Base-by-base conservation (phyloP, 345 rosid genomes). In the Anastatica hierochuntica region DNA sequence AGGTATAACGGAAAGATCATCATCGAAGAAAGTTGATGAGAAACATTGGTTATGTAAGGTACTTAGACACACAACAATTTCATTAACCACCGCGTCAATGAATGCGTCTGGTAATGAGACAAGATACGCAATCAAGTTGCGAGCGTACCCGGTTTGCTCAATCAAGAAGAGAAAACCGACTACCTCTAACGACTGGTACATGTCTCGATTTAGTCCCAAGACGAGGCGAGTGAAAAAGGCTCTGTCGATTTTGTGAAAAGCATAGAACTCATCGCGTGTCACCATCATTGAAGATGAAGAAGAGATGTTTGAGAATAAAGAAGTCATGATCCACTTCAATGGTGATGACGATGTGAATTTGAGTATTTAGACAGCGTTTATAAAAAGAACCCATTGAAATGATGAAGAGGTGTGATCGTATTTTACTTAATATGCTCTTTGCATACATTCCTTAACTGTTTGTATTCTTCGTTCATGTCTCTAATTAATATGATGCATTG, bases 201-300 rank as follows among this genome's bases (percentile, higher is more conserved):
- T 67, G 58, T 79, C 77, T 15, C 79, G 78, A 40, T 54, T 35
- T 10, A 88, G 80, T 11, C 1, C 11, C 38, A 63, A 21, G 27
- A 73, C 73, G 0, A 88, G 79, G 30, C 82, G 62, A 3, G 34
- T 11, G 71, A 69, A 88, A 1, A 82, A 58, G 4, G 0, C 2
- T 27, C 94, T 68, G 18, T 88, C 96, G 12, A 70, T 74, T 17
- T 4, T 63, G 62, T 88, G 82, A 43, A 84, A 88, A 1, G 56
- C 4, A n/a, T 52, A 40, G 57, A 80, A 63, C 39, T 80, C 74
- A 16, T 77, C 67, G 3, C 52, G 60, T 14, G 74, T 52, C 2
- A 78, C 5, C 1, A 0, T 18, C 8, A 20, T 2, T 12, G 53
- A 5, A 49, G 49, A 19, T 1, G 48, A 9, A 3, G 40, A 9